phyloP scores from a whole-genome alignment of 768 basidiomycete species.

The Candolleomyces eurysporus region DNA sequence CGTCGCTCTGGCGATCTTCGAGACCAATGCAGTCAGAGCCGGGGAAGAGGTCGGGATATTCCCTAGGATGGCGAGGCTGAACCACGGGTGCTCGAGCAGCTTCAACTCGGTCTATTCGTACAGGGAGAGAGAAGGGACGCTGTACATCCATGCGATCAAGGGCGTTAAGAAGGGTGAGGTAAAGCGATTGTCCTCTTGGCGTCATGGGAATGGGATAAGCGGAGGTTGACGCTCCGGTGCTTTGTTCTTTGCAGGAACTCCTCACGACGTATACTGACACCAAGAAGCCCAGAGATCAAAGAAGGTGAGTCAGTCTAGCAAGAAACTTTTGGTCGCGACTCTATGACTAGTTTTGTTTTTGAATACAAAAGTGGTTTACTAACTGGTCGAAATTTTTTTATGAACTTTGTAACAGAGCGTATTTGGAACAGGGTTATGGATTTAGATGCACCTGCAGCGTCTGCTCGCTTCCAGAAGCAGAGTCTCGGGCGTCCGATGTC shows the following conservation, averaged over 20 bases:
- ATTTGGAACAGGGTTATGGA: slow-evolving; percentile 48
- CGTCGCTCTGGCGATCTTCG: slow-evolving; percentile 62
- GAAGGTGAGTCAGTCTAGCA: slow-evolving; percentile 38
- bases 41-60: slow-evolving; percentile 59
- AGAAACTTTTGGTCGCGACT: not conserved
- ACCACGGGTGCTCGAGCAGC: slow-evolving; percentile 65
- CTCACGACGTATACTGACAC: slow-evolving; percentile 62
- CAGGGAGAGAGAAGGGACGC: slow-evolving; percentile 44
- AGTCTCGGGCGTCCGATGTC: slow-evolving; percentile 50
- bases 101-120: slow-evolving; percentile 68
- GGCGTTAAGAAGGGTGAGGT: slow-evolving; percentile 52
- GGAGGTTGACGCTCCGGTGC: not conserved
- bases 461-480: slow-evolving; percentile 50
- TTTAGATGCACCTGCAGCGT: slow-evolving; percentile 59
- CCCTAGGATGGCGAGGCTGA: slow-evolving; percentile 63
- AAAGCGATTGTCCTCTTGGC: slow-evolving; percentile 4
- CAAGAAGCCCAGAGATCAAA: slow-evolving; percentile 47
- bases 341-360: not conserved
- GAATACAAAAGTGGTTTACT: not conserved
- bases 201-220: not conserved
- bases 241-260: slow-evolving; percentile 44
- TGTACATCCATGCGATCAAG: slow-evolving; percentile 61
- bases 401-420: slow-evolving; percentile 36
- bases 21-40: slow-evolving; percentile 63
- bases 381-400: not conserved